Evolutionary conservation across 345 rosid species (phyloP), one percentile per base, ranked within the genome.

Genomic region (Syzygium aromaticum): DNA sequence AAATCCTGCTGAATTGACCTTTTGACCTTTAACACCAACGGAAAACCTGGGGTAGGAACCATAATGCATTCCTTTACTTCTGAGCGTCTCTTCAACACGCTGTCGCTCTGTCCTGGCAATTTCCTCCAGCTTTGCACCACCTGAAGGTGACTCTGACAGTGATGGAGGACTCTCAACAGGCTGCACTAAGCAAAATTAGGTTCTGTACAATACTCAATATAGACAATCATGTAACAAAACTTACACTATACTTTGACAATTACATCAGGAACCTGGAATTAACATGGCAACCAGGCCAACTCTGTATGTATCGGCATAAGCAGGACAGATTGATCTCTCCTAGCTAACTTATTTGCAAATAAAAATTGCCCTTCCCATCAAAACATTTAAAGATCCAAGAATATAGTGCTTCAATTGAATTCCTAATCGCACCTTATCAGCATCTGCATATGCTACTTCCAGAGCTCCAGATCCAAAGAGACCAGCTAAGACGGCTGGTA

Each of bases 1-100:
- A 30, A 22, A 84, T 84, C 63, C n/a, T 56, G 84, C 14, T 27
- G 85, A 30, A 85, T 86, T 40, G 89, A 96, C 99, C 99, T 95
- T 96, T 93, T 94, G 98, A 86, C 99, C 99, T 91, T 95, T 97
- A 87, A 95, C 95, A 84, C 95, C 94, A 57, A 97, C 93, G 61
- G 91, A 91, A 85, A 95, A 95, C 77, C 91, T 93, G 49, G 99
- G 99, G 91, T 88, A 94, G 90, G 93, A 90, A 87, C 97, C 95
- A 86, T 86, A 19, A 25, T 52, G 90, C 83, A 91, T 49, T 90
- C 96, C 97, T 94, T 94, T 97, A 46, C 86, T 90, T 87, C 61
- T 89, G 87, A 97, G 92, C 43, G 86, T 89, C 80, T 94, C 92
- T 91, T 95, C 96, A 43, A 97, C 90, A 52, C 98, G 94, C 77